A percentile compares a stretch with the other conserved stretches of the same genome.
Conservation (phyloP, 2,329 filamentous ascomycete species). For the Pyrenophora graminea region DNA sequence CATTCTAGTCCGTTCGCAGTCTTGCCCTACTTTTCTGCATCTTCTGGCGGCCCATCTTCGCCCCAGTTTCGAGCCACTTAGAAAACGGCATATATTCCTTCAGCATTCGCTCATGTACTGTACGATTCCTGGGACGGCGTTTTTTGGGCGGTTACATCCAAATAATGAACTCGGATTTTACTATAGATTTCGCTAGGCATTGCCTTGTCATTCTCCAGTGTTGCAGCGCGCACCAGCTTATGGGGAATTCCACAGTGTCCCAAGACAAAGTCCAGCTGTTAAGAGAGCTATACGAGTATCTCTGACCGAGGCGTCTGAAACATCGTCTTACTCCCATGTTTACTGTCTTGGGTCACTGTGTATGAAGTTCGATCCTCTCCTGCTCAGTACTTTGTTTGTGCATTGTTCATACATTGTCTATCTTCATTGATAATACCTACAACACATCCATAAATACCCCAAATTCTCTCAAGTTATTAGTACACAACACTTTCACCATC, state of each 20-base stretch:
- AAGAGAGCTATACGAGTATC: no score
- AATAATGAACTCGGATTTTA: constrained; percentile 29
- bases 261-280: neutral
- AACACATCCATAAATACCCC: no score
- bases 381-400: no score
- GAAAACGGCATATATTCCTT: constrained; percentile 2
- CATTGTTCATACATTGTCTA: no score
- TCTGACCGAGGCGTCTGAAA: no score
- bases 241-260: no score
- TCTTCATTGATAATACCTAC: no score
- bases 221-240: no score
- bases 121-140: constrained; percentile 30
- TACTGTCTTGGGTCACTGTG: no score
- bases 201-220: neutral
- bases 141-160: constrained; percentile 21
- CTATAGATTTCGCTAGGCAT: neutral
- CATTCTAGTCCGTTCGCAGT: constrained; percentile 25
- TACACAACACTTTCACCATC: constrained; percentile 8
- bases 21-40: constrained; percentile 30
- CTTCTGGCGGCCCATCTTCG: constrained; percentile 8
- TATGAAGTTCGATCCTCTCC: no score
- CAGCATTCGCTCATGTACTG: constrained; percentile 30
- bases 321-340: no score
- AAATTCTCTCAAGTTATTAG: neutral
- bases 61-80: constrained; percentile 12